Base-by-base conservation (phyloP, 345 rosid genomes). In the Ailanthus altissimus region DNA sequence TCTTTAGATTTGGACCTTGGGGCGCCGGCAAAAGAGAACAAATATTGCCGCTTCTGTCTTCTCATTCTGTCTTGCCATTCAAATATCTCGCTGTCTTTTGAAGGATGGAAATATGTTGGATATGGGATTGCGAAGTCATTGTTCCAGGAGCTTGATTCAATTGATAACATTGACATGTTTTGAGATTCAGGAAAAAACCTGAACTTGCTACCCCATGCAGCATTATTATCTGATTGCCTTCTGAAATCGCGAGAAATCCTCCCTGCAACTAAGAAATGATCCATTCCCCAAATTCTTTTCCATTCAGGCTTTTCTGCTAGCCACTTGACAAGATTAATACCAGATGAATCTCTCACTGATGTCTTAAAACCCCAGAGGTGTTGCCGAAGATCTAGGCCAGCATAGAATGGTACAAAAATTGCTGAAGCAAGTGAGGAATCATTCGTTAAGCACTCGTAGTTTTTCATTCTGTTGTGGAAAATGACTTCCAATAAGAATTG, bases 241-340 rank as follows among this genome's bases (percentile, higher is more conserved):
- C 91, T 78, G 65, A 89, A 88, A 81, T 89, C 93, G 88, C 90
- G 86, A 47, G 93, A 78, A 23, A 89, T 89, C 82, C 93, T 83
- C 51, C 93, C 93, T 2, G 84, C 88, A 56, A 88, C 84, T 14
- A 89, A 77, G 83, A 89, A 89, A 84, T 89, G 89, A 53, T 89
- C 93, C 80, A 84, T 81, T 5, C 93, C 91, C 9, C 67, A 84
- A 87, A 89, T 75, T 21, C 74, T 80, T 66, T 43, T 72, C 93
- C 93, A 89, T 67, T 89, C 93, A 64, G 80, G 84, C 75, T 72
- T 84, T 11, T 72, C 40, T 51, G 82, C 79, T 15, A 89, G 85
- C 91, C 88, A 86, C 63, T 75, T 65, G 73, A 86, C 77, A 4
- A 89, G 78, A 75, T 81, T 88, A 53, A 69, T 61, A 3, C 85